These are phyloP conservation scores for Cyberlindnera bimundalis DNA, from an alignment of 805 yeast species.

Conservation along the genomic window DNA sequence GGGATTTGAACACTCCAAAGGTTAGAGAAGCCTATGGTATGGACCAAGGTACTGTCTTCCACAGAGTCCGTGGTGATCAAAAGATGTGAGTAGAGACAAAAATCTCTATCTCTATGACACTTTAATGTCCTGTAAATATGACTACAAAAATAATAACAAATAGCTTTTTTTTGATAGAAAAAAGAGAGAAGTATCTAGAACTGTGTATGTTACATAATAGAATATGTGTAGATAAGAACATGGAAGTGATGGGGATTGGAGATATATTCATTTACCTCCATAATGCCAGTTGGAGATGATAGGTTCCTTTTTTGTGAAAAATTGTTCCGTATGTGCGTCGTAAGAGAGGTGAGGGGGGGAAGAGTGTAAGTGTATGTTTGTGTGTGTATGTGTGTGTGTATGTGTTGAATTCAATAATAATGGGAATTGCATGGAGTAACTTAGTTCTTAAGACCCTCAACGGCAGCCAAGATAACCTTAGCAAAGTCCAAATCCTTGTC, in stretches of 20 bases:
- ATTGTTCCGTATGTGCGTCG: conserved; percentile 3
- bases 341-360: no score
- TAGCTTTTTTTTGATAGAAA: no score
- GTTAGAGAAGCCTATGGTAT: conserved; percentile 75
- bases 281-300: background rate
- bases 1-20: conserved; percentile 68
- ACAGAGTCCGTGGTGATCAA: conserved; percentile 29
- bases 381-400: background rate
- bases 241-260: no score
- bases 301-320: background rate
- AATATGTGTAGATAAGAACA: conserved; percentile 1
- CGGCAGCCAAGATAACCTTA: conserved; percentile 59
- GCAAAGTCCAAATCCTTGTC: conserved; percentile 90
- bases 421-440: background rate
- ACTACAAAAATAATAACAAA: no score
- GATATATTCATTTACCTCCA: background rate
- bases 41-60: conserved; percentile 71
- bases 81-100: conserved; percentile 8
- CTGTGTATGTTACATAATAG: conserved; percentile 2
- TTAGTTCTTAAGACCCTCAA: conserved; percentile 46
- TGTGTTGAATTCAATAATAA: no score
- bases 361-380: background rate
- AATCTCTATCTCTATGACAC: background rate
- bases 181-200: background rate
- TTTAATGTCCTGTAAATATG: background rate